These are phyloP conservation scores for Spizellomyces punctatus DNA, from an alignment of 192 early-diverging fungal genomes.

Conservation along the genomic window DNA sequence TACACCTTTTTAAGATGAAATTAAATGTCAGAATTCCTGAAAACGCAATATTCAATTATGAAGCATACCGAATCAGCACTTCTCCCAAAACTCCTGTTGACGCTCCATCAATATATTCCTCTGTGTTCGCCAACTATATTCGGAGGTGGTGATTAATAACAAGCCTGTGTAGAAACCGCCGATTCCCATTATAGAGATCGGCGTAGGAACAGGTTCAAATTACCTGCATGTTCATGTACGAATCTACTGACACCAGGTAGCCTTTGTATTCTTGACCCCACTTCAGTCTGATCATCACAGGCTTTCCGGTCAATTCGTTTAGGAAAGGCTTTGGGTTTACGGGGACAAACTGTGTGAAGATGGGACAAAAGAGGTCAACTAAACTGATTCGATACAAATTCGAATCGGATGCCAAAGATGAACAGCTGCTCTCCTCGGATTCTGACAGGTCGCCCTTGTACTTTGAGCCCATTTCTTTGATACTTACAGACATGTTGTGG, in stretches of 20 bases:
- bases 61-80: constrained; percentile 78
- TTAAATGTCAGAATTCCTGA: neutral
- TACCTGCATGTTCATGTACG: constrained; percentile 98
- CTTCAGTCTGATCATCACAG: constrained; percentile 92
- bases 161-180: neutral
- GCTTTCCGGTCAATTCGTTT: constrained; percentile 87
- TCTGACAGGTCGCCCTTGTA: too few species aligned
- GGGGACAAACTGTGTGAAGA: constrained; percentile 74
- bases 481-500: too few species aligned
- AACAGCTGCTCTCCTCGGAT: too few species aligned
- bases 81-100: constrained; percentile 88
- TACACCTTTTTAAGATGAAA: constrained; percentile 36
- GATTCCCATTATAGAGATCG: too few species aligned
- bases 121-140: constrained; percentile 85
- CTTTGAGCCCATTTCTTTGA: too few species aligned
- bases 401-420: too few species aligned
- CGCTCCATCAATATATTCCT: constrained; percentile 93
- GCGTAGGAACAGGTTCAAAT: neutral
- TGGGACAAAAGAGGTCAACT: too few species aligned
- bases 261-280: constrained; percentile 99
- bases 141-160: neutral
- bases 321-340: constrained; percentile 99
- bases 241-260: constrained; percentile 83
- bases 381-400: too few species aligned
- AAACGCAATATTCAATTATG: neutral